Base-by-base conservation (phyloP, 1,139 yeast species). In the Yarrowia galli region DNA sequence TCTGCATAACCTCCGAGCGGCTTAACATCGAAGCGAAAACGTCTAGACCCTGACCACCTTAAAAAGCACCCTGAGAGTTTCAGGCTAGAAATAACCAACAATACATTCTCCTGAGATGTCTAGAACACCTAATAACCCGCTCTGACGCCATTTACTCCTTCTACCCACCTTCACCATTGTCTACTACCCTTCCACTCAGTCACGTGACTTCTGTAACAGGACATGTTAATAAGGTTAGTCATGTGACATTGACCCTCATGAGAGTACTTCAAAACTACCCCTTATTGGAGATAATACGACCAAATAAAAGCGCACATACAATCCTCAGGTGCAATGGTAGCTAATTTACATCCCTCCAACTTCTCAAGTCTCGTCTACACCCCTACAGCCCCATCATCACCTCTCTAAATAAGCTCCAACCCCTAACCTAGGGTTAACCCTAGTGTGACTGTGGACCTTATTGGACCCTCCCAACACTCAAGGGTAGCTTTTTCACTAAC, bases 181-280 rank as follows among this genome's bases (percentile, higher is more conserved):
- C 22, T 10, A 12, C 48, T 28, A 20, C 28, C 9, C 16, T 45
- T 23, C 51, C 51, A 16, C 7, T 46, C 1, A 5, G 1, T 15
- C 60, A 53, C 60, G 60, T 53, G 60, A 38, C 45, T 36, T 53
- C 60, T 53, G 45, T 53, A 36, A 53, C 32, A 3, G 60, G 60
- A 22, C n/a, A 9, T 4, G 3, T 3, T 1, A 36, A 18, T 36
- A 53, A 53, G 35, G 45, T 53, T 53, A 10, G 28, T 53, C 60
- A 53, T 53, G 60, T 53, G 60, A 53, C 22, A 9, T 18, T 10
- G 20, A 12, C 20, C 15, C 16, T 9, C 23, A 4, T 12, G 7
- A 20, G 1, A n/a, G 6, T 9, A 46, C 32, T 7, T 9, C 32
- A 6, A 13, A 23, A 45, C 18, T 5, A 6, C 23, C 6, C 10